Evolutionary conservation across 179 eudicot genomes (phyloP), one percentile per base, ranked within the genome.

Genomic region (Pouteria campechiana): DNA sequence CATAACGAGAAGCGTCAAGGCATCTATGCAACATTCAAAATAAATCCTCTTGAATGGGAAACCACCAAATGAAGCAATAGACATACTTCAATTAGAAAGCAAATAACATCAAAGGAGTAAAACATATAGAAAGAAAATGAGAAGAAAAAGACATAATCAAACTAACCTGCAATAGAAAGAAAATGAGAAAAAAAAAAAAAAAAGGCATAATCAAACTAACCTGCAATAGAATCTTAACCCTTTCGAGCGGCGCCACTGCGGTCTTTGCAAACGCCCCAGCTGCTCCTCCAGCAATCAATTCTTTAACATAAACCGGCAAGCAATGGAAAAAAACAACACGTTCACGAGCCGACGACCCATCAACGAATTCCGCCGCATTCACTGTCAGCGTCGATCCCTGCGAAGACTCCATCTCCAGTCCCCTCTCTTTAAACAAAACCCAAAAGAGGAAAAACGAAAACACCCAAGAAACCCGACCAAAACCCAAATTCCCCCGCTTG

Each of bases 201-300:
- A 50, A 13, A 9, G 14, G 32, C 22, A 25, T 18, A 37, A 6
- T 49, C 52, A 50, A 13, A 21, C 20, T 36, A 12, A 79, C 89
- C 83, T 87, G 99, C 59, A 87, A 72, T 17, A 92, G 85, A 50
- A 92, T 87, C 62, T 92, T 92, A 45, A 75, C 80, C 43, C 96
- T 70, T 53, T 92, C 99, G 33, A 92, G 74, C 0, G 99, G 99
- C 51, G 99, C 96, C 46, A 92, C 94, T 1, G 94, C 69, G 9
- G 96, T 72, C 55, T 92, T 92, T 25, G 94, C 89, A 53, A 92
- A 54, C 40, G 80, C 99, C 0, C 99, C 99, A 32, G 96, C 88
- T 41, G 86, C 83, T 7, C 99, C 99, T 17, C 99, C 99, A 22
- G 96, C 96, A 34, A 87, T 92, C 57, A 92, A 73, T 58, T 92